Percentiles rank a stretch among this genome's conserved stretches.
Evolutionary conservation across 106 monocot genomes (phyloP).

Genomic region (Platanthera guangdongensis): DNA sequence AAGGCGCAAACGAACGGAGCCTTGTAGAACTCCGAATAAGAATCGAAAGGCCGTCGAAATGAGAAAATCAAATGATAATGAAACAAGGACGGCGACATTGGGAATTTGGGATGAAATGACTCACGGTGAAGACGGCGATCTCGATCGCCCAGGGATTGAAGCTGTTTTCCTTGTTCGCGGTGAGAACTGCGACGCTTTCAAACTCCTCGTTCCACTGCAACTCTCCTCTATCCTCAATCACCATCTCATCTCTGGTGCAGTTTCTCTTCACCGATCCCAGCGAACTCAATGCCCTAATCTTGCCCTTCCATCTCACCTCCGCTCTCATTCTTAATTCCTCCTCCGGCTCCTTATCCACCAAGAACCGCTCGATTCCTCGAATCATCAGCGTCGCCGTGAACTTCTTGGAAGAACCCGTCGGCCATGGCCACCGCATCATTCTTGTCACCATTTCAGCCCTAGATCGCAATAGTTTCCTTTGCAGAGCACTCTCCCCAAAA

Average conservation of each 20-base stretch:
- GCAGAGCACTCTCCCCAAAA: not conserved
- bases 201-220: slow-evolving; percentile 47
- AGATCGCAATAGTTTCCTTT: not conserved
- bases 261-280: slow-evolving; percentile 37
- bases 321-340: slow-evolving; percentile 9
- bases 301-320: slow-evolving; percentile 56
- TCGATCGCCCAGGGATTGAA: slow-evolving; percentile 66
- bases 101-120: slow-evolving; percentile 6
- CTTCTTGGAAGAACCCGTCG: slow-evolving; percentile 28
- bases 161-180: slow-evolving; percentile 25
- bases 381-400: slow-evolving; percentile 32
- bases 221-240: slow-evolving; percentile 12
- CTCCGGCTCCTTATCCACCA: not conserved
- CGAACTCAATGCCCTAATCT: slow-evolving; percentile 23
- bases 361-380: slow-evolving; percentile 23
- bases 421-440: slow-evolving; percentile 63
- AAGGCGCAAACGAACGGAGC: not conserved
- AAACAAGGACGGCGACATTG: not conserved
- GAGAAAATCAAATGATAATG: not conserved
- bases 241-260: slow-evolving; percentile 38
- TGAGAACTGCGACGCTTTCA: slow-evolving; percentile 32
- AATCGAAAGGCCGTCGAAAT: not conserved
- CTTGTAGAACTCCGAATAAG: not conserved
- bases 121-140: slow-evolving; percentile 59
- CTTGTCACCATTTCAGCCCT: slow-evolving; percentile 21